Evolutionary conservation across 2,329 filamentous ascomycete species (phyloP).

Genomic region (Dactylonectria estremocensis): DNA sequence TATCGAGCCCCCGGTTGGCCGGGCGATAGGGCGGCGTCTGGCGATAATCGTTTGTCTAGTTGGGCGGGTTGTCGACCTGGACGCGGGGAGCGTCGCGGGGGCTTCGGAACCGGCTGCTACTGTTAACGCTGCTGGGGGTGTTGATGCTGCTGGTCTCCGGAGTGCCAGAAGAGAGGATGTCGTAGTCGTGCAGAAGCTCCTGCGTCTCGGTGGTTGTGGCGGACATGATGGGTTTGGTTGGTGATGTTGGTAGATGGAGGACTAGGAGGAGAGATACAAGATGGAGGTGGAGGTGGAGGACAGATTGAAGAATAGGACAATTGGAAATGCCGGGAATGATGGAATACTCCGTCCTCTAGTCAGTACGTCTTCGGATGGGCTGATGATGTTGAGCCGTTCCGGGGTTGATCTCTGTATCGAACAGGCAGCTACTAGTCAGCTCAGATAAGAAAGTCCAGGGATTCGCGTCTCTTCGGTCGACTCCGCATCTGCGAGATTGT

Average conservation of each 20-base stretch:
- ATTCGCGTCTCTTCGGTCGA: not conserved
- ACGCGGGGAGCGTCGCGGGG: conserved; percentile 9
- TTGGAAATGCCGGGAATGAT: not conserved
- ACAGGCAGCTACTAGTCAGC: too few species aligned
- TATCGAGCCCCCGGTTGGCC: conserved; percentile 12
- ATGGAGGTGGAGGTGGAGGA: not conserved
- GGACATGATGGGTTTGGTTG: conserved; percentile 13
- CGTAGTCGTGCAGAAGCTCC: conserved; percentile 27
- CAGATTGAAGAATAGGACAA: not conserved
- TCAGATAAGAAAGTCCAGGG: too few species aligned
- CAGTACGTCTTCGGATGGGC: conserved; percentile 2
- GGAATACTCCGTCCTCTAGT: not conserved
- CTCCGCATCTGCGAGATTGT: not conserved
- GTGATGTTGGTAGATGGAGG: not conserved
- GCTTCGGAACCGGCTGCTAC: not conserved
- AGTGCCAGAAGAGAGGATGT: conserved; percentile 19
- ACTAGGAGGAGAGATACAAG: not conserved
- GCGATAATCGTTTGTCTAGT: conserved; percentile 28
- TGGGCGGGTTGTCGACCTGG: conserved; percentile 18
- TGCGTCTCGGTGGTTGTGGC: conserved; percentile 20
- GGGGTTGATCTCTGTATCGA: not conserved
- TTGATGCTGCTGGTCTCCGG: not conserved
- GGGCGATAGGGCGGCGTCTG: conserved; percentile 27
- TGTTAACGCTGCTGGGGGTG: not conserved
- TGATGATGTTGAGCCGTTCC: conserved; percentile 13